Percentiles rank a stretch among this genome's conserved stretches.
Conservation (phyloP, 2,329 filamentous ascomycete species). For the Aspergillus glaucus region DNA sequence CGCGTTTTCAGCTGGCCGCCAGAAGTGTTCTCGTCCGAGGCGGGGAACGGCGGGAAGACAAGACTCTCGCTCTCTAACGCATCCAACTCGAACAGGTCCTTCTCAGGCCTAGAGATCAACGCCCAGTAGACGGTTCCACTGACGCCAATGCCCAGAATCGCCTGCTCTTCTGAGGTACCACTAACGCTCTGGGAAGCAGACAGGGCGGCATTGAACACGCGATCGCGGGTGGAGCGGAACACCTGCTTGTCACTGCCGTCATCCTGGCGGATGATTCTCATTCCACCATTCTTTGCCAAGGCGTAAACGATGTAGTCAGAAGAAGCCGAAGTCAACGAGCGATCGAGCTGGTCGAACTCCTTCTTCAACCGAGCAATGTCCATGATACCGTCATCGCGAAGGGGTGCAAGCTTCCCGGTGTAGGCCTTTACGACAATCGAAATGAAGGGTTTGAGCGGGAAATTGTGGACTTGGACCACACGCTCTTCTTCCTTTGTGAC, state of each 20-base stretch:
- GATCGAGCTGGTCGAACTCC: slow-evolving; percentile 94
- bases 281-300: slow-evolving; percentile 84
- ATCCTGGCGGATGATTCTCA: slow-evolving; percentile 89
- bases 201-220: slow-evolving; percentile 88
- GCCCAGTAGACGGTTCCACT: slow-evolving; percentile 98
- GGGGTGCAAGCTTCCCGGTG: slow-evolving; percentile 46
- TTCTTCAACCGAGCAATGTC: slow-evolving; percentile 94
- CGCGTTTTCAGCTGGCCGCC: slow-evolving; percentile 93
- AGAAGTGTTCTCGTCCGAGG: slow-evolving; percentile 82
- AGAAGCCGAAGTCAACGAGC: slow-evolving; percentile 83
- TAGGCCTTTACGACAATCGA: slow-evolving; percentile 63
- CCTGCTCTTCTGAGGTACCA: slow-evolving; percentile 59
- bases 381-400: slow-evolving; percentile 76
- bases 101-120: slow-evolving; percentile 66
- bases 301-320: slow-evolving; percentile 91
- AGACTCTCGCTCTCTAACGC: slow-evolving; percentile 81
- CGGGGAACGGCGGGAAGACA: slow-evolving; percentile 76
- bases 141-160: slow-evolving; percentile 85
- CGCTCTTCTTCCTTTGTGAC: slow-evolving; percentile 61
- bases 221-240: slow-evolving; percentile 84
- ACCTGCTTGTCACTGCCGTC: slow-evolving; percentile 87
- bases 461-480: slow-evolving; percentile 80
- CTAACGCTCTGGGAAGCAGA: slow-evolving; percentile 58
- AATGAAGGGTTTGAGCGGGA: slow-evolving; percentile 94
- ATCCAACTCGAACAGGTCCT: slow-evolving; percentile 71